phyloP scores from a whole-genome alignment of 345 rosid genomes.

The Salix suchowensis region DNA sequence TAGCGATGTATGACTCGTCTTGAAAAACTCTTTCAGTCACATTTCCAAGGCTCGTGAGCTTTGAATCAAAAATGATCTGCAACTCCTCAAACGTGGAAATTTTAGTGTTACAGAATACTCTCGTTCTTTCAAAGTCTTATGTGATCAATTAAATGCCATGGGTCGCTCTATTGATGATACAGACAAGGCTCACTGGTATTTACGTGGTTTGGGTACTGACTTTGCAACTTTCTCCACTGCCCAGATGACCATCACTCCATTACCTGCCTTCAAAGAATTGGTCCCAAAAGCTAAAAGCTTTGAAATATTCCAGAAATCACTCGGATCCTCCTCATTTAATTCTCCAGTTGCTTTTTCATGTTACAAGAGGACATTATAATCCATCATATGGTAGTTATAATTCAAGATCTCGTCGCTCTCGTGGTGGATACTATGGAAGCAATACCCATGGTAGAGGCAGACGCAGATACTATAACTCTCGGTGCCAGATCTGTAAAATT shows the following conservation, averaged over 20 bases:
- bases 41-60: not conserved
- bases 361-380: no score
- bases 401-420: not conserved
- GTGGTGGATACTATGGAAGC: not conserved
- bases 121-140: not conserved
- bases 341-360: no score
- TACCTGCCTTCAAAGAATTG: not conserved
- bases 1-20: not conserved
- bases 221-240: not conserved
- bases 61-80: not conserved
- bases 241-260: not conserved
- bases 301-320: no score
- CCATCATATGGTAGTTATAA: no score
- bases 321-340: no score
- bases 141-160: not conserved
- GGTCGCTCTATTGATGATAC: not conserved
- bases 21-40: not conserved
- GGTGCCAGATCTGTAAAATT: not conserved
- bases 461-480: no score
- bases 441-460: no score
- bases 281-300: constrained; percentile 3
- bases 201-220: not conserved
- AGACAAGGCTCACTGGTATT: not conserved
- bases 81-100: not conserved
- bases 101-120: not conserved